phyloP scores from a whole-genome alignment of 371 early-diverging fungal species.

The Saksenaea vasiformis region DNA sequence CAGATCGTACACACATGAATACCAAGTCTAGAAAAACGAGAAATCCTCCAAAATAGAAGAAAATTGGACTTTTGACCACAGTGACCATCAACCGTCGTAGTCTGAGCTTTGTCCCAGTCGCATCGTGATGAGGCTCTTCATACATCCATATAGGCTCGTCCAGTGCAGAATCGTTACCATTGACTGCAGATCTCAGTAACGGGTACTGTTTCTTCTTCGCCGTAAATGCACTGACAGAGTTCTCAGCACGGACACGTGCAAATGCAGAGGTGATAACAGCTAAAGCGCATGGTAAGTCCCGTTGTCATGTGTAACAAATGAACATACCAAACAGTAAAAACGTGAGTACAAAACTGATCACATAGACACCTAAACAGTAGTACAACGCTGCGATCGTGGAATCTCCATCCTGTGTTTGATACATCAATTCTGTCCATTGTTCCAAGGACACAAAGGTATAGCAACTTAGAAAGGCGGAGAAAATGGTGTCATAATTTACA shows the following conservation, averaged over 20 bases:
- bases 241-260: conserved; percentile 56
- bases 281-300: conserved; percentile 8
- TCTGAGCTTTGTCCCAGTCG: conserved; percentile 27
- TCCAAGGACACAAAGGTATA: conserved; percentile 60
- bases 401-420: conserved; percentile 56
- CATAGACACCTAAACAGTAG: conserved; percentile 55
- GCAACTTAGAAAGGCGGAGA: conserved; percentile 49
- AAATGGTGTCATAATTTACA: conserved; percentile 56
- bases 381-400: conserved; percentile 49
- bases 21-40: conserved; percentile 48
- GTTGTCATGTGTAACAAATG: neutral
- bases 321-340: conserved; percentile 57
- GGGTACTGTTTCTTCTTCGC: conserved; percentile 40
- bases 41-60: conserved; percentile 51
- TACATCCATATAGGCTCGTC: conserved; percentile 47
- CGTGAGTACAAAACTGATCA: conserved; percentile 56
- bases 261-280: conserved; percentile 67
- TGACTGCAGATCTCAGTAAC: conserved; percentile 28
- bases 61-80: conserved; percentile 45
- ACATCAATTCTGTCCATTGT: conserved; percentile 61
- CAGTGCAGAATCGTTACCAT: conserved; percentile 12
- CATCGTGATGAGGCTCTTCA: conserved; percentile 48
- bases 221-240: conserved; percentile 55
- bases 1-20: conserved; percentile 58
- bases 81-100: conserved; percentile 36